Evolutionary conservation across 768 basidiomycete genomes (phyloP), one percentile per base, ranked within the genome.

Genomic region (Floccularia luteovirens): DNA sequence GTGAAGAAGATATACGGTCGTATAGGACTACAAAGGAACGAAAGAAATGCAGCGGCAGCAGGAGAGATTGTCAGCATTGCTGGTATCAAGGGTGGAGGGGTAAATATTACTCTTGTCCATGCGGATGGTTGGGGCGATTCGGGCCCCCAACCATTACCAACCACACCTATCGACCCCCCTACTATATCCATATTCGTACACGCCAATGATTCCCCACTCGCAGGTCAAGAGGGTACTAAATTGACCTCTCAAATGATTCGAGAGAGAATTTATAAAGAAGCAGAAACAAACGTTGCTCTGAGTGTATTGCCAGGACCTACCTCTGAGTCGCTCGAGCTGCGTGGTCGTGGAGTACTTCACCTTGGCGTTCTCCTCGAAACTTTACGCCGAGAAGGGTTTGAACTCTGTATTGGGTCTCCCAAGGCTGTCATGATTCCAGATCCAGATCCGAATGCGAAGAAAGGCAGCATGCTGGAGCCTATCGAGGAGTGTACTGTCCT

Each of bases 341-440:
- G 70, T 21, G 71, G 71, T 1, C 58, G 70, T 7, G 71, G 69
- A 20, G 69, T 74, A 20, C 58, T 72, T 7, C 70, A 72, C 43
- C 64, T 74, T n/a, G 70, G 71, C 13, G 69, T 74, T 19, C 61
- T 74, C 1, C 61, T 74, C 28, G 71, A 74, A 48, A 70, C 63
- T 0, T 57, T 74, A 6, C 67, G 71, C 10, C 54, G 70, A 3
- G 71, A 74, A 53, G 71, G 71, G 23, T 74, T 63, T 47, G 71
- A 74, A 49, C 51, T 74, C 11, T 54, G 56, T 14, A 59, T 74
- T 5, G 69, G 70, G 0, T 62, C 70, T 0, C 71, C 71, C n/a
- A 72, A 71, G 48, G 70, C 71, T 7, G 66, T 74, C 35, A 62
- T 74, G 59, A 63, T 64, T 8, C 66, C 62, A 10, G 61, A 70